Base-by-base conservation (phyloP, 306 rosid genomes). In the Herpetospermum pedunculosum region DNA sequence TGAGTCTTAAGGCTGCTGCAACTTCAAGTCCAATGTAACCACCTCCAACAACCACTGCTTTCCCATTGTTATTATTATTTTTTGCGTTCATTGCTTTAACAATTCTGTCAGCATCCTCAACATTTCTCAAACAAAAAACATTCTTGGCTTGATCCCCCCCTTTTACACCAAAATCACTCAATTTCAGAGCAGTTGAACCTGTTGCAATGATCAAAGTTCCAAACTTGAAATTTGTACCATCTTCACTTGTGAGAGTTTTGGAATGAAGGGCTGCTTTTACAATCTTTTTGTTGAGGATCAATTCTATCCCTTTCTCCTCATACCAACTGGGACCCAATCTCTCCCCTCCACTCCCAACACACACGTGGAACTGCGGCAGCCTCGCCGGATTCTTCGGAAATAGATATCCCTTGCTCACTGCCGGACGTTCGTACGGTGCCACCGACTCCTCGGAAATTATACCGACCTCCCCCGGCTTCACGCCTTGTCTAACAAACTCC, bases 261-360 rank as follows among this genome's bases (percentile, higher is more conserved):
- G 80, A 68, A 32, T 70, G 4, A 35, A 79, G 76, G 59, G 78
- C 68, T 50, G 78, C 77, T 46, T 72, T 23, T 30, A 58, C 49
- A 54, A 84, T 79, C 70, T 81, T 79, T 38, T 85, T 74, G 65
- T 70, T 70, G 46, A 84, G 88, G 78, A 81, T 64, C 77, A 84
- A 71, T 10, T 80, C 46, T 48, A 84, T 77, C 38, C 82, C 82
- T 47, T 77, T 79, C 76, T 81, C 81, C 32, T 19, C 30, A 44
- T 84, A 81, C 88, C 88, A 84, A 23, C 69, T 81, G 0, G 62
- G 80, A 21, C 52, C 77, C 80, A 84, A 68, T 73, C 83, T 79
- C 60, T 79, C 77, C 3, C 88, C 85, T 49, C 88, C 85, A 77
- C 85, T 84, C 67, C 85, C 88, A 16, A 84, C 85, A 35, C 88